A percentile compares a stretch with the other conserved stretches of the same genome.
These are phyloP conservation scores for Exophiala spinifera DNA, from an alignment of 2,329 filamentous ascomycete species.

Conservation along the genomic window DNA sequence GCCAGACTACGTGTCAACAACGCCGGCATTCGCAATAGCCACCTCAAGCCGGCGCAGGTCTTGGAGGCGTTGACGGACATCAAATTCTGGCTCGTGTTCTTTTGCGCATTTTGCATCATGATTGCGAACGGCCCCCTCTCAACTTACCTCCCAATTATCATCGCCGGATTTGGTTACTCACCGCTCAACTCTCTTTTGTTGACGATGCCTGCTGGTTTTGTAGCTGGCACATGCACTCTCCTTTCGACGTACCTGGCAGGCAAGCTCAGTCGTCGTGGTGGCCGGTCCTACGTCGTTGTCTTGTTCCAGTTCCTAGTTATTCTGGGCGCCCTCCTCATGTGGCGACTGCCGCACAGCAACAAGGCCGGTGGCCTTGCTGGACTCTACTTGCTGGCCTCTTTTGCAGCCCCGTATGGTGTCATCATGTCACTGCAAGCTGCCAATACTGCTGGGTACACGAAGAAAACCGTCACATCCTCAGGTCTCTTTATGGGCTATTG, in stretches of 20 bases:
- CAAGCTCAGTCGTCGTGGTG: too few species aligned
- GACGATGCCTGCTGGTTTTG: too few species aligned
- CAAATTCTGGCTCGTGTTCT: constrained; percentile 60
- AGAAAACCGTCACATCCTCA: constrained; percentile 24
- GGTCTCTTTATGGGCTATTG: constrained; percentile 28
- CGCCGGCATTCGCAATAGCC: constrained; percentile 60
- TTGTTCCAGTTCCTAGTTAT: too few species aligned
- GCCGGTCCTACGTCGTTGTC: too few species aligned
- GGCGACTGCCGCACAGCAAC: constrained; percentile 41
- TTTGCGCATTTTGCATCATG: constrained; percentile 67
- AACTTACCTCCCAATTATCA: constrained; percentile 67
- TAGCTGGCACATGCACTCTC: too few species aligned
- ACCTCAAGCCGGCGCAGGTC: constrained; percentile 59
- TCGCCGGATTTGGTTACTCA: constrained; percentile 67
- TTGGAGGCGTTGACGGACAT: constrained; percentile 56
- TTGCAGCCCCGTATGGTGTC: constrained; percentile 50
- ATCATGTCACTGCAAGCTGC: constrained; percentile 50
- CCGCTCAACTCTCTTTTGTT: constrained; percentile 64
- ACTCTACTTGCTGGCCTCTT: constrained; percentile 47
- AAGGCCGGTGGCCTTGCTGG: constrained; percentile 50
- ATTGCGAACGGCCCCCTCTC: constrained; percentile 68
- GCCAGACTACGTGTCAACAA: constrained; percentile 61
- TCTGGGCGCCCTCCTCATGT: too few species aligned
- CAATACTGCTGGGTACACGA: constrained; percentile 31
- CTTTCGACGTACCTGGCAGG: too few species aligned